A percentile compares a stretch with the other conserved stretches of the same genome.
Conservation (phyloP, 768 basidiomycete genomes). For the Boletus tylopilopsis region DNA sequence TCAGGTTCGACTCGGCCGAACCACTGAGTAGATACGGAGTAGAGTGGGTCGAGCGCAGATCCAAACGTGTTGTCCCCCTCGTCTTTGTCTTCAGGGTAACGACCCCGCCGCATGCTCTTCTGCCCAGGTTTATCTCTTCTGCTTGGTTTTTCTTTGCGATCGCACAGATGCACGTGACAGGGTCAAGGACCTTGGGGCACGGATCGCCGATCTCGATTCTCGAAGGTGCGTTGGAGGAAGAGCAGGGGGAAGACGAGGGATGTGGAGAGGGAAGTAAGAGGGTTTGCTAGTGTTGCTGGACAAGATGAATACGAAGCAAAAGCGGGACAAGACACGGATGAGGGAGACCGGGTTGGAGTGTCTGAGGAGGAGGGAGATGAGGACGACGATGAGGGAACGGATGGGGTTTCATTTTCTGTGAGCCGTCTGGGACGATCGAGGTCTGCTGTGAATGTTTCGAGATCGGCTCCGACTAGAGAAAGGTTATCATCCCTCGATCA, state of each 20-base stretch:
- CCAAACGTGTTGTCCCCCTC: slow-evolving; percentile 62
- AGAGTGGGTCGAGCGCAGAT: slow-evolving; percentile 66
- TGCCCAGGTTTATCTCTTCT: slow-evolving; percentile 33
- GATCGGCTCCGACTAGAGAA: too few relatives aligned
- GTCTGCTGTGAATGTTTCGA: too few relatives aligned
- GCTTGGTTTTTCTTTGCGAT: background rate
- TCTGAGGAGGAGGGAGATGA: slow-evolving; percentile 90
- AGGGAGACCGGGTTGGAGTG: slow-evolving; percentile 71
- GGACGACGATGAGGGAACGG: slow-evolving; percentile 52
- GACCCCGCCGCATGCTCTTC: slow-evolving; percentile 35
- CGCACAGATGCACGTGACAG: slow-evolving; percentile 14
- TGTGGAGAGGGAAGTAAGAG: slow-evolving; percentile 93
- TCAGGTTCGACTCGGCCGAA: slow-evolving; percentile 99
- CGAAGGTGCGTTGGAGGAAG: slow-evolving; percentile 43
- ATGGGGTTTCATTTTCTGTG: too few relatives aligned
- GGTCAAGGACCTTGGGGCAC: slow-evolving; percentile 44
- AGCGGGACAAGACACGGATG: slow-evolving; percentile 78
- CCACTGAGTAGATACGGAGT: slow-evolving; percentile 86
- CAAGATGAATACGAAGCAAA: too few relatives aligned
- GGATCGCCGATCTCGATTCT: slow-evolving; percentile 47
- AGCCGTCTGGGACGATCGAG: too few relatives aligned
- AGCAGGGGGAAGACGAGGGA: slow-evolving; percentile 72
- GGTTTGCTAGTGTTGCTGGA: slow-evolving; percentile 89
- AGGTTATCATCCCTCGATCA: too few relatives aligned
- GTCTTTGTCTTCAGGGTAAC: slow-evolving; percentile 52